Conservation (phyloP, 768 basidiomycete genomes). For the Crucibulum laeve region DNA sequence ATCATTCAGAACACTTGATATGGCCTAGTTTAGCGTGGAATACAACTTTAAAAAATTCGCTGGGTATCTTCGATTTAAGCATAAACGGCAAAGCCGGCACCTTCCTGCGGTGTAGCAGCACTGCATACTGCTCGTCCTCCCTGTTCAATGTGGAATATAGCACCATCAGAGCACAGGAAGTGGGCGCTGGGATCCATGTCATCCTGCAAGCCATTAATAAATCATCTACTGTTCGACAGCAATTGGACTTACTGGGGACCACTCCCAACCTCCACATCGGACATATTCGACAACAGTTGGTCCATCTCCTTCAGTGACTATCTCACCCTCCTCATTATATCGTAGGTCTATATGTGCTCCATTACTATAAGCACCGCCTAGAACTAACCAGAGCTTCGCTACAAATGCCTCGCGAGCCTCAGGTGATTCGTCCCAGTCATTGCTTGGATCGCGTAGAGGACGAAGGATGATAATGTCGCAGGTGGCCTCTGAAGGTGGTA, state of each 20-base stretch:
- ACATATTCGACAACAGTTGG: slow-evolving; percentile 70
- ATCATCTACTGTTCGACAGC: background rate
- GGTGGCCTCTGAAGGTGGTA: slow-evolving; percentile 38
- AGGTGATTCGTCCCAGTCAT: slow-evolving; percentile 33
- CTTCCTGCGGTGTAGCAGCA: slow-evolving; percentile 28
- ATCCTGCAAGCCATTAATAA: slow-evolving; percentile 49
- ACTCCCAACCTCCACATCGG: slow-evolving; percentile 79
- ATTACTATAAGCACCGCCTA: slow-evolving; percentile 71
- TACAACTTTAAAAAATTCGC: background rate
- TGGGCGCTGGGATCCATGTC: slow-evolving; percentile 57
- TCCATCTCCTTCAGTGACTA: slow-evolving; percentile 39
- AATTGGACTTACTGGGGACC: slow-evolving; percentile 65
- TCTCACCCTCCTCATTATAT: slow-evolving; percentile 44
- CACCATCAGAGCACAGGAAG: slow-evolving; percentile 77
- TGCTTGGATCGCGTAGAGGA: slow-evolving; percentile 56
- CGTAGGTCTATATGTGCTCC: slow-evolving; percentile 65
- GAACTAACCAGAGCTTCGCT: slow-evolving; percentile 44
- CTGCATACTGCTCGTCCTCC: slow-evolving; percentile 56
- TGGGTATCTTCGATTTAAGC: slow-evolving; percentile 20
- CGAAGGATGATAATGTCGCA: slow-evolving; percentile 78
- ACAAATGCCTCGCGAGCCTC: slow-evolving; percentile 46
- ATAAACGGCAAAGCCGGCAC: slow-evolving; percentile 44
- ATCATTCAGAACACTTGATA: background rate
- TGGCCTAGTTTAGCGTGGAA: background rate
- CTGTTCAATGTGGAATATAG: slow-evolving; percentile 55